Base-by-base conservation (phyloP, 805 yeast genomes). In the Metschnikowia drakensbergensis region DNA sequence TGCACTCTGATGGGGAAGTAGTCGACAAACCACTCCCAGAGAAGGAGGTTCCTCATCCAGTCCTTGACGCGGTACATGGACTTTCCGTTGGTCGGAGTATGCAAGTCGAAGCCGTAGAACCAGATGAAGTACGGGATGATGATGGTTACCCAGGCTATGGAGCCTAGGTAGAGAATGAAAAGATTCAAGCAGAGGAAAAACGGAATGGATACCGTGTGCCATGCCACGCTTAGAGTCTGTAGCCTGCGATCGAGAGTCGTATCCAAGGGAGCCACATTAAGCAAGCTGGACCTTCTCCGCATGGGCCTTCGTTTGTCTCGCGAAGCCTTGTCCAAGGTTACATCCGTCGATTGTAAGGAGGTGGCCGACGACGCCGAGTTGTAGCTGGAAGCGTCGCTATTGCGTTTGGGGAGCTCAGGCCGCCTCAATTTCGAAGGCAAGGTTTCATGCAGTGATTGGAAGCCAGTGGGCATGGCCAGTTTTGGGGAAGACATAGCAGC, bases 1-100 rank as follows among this genome's bases (percentile, higher is more conserved):
- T 82, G 85, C 9, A 90, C 68, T 0, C 65, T 66, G 22, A 94
- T 80, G 0, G 98, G 98, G 67, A 86, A 94, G 66, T 89, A 94
- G 40, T 75, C 69, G 39, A 84, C 83, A 63, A 86, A 90, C 66
- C 82, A 77, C 51, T 74, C 79, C 89, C 94, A 92, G 17, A 87
- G 54, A 6, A 68, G 58, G 32, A 80, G 59, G 29, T 77, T 74
- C 53, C 88, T 77, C 61, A 88, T 71, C 71, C 77, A 73, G 1
- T 67, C 63, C 3, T 86, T 82, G 37, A 76, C 72, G 34, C 95
- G 67, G 45, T 76, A 66, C 1, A 78, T 75, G 0, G 82, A 85
- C 13, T 77, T 74, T 1, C 98, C 98, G 56, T 85, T 83, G 9
- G 83, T 79, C 0, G 90, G 88, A 1, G 96, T 77, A 52, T 80